Conservation (phyloP, 2,329 filamentous ascomycete species). For the Ophiostoma sp. region DNA sequence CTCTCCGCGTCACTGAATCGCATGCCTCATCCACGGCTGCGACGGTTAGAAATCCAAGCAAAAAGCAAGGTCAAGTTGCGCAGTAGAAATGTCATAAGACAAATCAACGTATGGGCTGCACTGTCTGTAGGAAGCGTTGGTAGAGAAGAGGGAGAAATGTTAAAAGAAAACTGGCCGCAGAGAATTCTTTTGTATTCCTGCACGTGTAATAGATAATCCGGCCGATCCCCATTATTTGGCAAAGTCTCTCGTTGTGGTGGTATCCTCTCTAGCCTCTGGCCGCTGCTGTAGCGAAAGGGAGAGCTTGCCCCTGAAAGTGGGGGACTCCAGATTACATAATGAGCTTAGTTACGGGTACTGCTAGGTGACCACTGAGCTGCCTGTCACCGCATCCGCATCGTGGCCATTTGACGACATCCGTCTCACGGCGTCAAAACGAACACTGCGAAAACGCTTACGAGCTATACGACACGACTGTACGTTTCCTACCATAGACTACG, state of each 20-base stretch:
- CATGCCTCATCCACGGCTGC: constrained; percentile 57
- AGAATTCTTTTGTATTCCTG: constrained; percentile 6
- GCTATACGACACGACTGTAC: not conserved
- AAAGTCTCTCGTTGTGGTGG: too few species aligned
- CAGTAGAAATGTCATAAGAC: constrained; percentile 31
- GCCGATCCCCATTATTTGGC: constrained; percentile 2
- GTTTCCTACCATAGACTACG: not conserved
- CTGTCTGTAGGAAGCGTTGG: constrained; percentile 79
- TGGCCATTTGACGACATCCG: constrained; percentile 13
- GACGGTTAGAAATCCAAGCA: constrained; percentile 52
- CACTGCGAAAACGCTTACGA: not conserved
- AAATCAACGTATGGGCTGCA: constrained; percentile 57
- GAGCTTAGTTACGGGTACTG: not conserved
- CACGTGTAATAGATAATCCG: constrained; percentile 3
- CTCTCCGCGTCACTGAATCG: constrained; percentile 52
- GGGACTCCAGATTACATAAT: constrained; percentile 7
- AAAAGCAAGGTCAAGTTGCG: constrained; percentile 59
- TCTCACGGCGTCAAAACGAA: not conserved
- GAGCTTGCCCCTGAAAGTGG: constrained; percentile 14
- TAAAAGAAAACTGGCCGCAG: constrained; percentile 18
- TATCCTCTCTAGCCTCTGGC: not conserved
- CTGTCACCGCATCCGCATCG: constrained; percentile 15
- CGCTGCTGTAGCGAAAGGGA: not conserved
- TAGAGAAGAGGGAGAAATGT: constrained; percentile 21
- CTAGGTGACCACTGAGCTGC: constrained; percentile 7